phyloP scores from a whole-genome alignment of 208 protist species.

The Leishmania turanica region DNA sequence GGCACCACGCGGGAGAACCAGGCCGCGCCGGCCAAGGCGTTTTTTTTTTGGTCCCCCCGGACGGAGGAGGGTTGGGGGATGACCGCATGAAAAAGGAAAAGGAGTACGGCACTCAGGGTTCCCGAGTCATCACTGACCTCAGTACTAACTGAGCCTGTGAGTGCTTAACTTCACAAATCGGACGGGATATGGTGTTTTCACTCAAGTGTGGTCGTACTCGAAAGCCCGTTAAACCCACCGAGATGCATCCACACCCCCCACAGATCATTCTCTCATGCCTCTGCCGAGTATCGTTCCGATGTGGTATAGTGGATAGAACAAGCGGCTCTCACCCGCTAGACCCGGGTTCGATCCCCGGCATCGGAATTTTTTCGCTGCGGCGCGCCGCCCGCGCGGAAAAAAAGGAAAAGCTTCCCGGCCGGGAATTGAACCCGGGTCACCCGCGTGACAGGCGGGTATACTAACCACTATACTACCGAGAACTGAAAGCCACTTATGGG shows the following conservation, averaged over 20 bases:
- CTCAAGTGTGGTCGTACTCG: not conserved
- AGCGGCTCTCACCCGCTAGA: slow-evolving; percentile 93
- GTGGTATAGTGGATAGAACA: slow-evolving; percentile 95
- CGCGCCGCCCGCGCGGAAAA: fast-evolving
- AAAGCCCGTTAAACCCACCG: not conserved
- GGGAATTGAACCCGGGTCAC: slow-evolving; percentile 95
- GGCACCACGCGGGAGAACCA: no score
- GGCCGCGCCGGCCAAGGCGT: no score
- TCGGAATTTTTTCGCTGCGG: slow-evolving; percentile 56
- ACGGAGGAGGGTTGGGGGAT: no score
- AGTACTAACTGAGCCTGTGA: not conserved
- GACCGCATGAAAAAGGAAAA: not conserved
- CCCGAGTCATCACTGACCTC: not conserved
- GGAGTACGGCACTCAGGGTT: not conserved
- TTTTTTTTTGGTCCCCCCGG: no score
- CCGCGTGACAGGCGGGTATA: slow-evolving; percentile 94
- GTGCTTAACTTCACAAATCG: not conserved
- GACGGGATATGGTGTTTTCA: not conserved
- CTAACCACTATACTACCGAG: slow-evolving; percentile 94
- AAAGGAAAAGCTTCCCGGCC: slow-evolving; percentile 74
- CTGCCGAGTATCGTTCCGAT: slow-evolving; percentile 39
- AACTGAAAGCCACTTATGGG: slow-evolving; percentile 19
- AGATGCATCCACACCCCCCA: no score
- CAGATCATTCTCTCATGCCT: no score
- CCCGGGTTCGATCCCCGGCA: slow-evolving; percentile 94